These are phyloP conservation scores for Melastoma candidum DNA, from an alignment of 441 rosid genomes.

Conservation along the genomic window DNA sequence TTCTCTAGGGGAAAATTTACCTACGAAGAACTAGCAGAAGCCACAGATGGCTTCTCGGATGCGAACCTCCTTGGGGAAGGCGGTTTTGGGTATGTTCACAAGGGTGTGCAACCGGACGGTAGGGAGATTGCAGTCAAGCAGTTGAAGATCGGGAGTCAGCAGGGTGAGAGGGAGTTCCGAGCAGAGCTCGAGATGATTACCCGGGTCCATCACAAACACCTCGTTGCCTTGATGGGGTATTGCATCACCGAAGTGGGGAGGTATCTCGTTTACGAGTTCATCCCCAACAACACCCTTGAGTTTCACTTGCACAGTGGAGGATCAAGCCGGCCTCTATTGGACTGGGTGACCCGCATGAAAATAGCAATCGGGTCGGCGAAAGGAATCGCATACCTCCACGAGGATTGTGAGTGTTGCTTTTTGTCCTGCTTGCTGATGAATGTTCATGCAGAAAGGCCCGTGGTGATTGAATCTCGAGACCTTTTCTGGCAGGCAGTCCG, in stretches of 20 bases:
- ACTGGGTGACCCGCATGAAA: slow-evolving; percentile 38
- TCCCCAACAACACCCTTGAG: slow-evolving; percentile 46
- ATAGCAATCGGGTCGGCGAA: slow-evolving; percentile 53
- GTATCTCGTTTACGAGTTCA: slow-evolving; percentile 43
- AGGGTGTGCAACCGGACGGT: slow-evolving; percentile 28
- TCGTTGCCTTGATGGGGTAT: slow-evolving; percentile 36
- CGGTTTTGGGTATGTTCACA: slow-evolving; percentile 52
- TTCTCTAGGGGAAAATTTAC: slow-evolving; percentile 26
- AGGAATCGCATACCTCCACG: slow-evolving; percentile 42
- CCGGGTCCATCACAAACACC: slow-evolving; percentile 45
- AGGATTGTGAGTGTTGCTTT: slow-evolving; percentile 11
- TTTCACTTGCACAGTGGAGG: slow-evolving; percentile 54
- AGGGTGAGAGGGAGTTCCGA: slow-evolving; percentile 49
- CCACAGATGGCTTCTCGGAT: slow-evolving; percentile 35
- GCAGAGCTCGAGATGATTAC: slow-evolving; percentile 45
- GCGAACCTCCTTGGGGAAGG: slow-evolving; percentile 46
- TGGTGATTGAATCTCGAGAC: background rate
- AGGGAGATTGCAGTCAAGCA: slow-evolving; percentile 48
- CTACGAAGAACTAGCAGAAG: slow-evolving; percentile 29
- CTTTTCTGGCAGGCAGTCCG: slow-evolving; percentile 6
- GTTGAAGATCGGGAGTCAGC: slow-evolving; percentile 36
- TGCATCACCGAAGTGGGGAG: slow-evolving; percentile 36
- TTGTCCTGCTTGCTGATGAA: background rate
- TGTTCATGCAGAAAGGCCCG: background rate
- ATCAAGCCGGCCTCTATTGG: slow-evolving; percentile 27